Conservation (phyloP, 805 yeast genomes). For the Scheffersomyces ergatensis region DNA sequence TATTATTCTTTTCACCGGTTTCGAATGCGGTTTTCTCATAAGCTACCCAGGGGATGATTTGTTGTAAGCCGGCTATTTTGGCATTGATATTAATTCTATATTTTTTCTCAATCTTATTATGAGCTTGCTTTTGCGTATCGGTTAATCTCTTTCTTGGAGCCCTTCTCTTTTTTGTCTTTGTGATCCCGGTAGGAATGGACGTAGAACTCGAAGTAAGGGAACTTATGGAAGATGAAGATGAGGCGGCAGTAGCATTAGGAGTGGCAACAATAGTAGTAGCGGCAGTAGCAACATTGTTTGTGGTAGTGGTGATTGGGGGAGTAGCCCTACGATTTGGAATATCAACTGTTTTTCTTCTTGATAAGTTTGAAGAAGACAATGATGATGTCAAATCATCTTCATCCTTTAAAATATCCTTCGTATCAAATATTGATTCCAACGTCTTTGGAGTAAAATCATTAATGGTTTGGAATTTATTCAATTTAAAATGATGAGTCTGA, state of each 20-base stretch:
- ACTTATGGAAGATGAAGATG: background rate
- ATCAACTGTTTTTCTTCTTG: background rate
- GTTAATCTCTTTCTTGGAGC: conserved; percentile 56
- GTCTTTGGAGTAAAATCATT: conserved; percentile 6
- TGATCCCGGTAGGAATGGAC: background rate
- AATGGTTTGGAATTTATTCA: background rate
- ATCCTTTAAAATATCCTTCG: conserved; percentile 24
- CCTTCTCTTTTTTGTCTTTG: conserved; percentile 25
- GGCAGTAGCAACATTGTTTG: background rate
- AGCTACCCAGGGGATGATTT: conserved; percentile 66
- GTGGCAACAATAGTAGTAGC: background rate
- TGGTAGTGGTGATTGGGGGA: background rate
- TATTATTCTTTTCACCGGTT: conserved; percentile 21
- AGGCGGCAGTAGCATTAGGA: background rate
- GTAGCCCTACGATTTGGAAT: too few relatives aligned
- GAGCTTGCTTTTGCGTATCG: conserved; percentile 64
- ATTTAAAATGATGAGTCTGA: background rate
- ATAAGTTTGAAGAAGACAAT: background rate
- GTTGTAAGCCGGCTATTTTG: conserved; percentile 65
- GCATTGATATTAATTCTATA: conserved; percentile 71
- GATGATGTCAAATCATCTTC: conserved; percentile 4
- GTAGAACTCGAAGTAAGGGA: background rate
- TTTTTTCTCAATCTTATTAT: conserved; percentile 68
- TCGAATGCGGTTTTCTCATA: conserved; percentile 63
- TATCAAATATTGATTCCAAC: conserved; percentile 26